Evolutionary conservation across 2,329 filamentous ascomycete genomes (phyloP), one percentile per base, ranked within the genome.

Genomic region (Fusarium odoratissimum): DNA sequence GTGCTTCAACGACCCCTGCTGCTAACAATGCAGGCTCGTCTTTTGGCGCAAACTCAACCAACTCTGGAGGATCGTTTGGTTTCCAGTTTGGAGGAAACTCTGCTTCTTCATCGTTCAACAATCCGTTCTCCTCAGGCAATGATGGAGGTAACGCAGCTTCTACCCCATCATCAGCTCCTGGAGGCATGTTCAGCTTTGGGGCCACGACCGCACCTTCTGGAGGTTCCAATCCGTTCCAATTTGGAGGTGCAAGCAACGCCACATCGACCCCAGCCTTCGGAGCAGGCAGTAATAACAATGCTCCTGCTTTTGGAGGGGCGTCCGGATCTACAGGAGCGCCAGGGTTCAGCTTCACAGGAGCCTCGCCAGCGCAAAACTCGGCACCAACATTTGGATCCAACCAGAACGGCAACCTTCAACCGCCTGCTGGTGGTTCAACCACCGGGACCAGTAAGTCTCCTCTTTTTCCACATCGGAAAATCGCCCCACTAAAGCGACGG

Each of bases 371-470:
- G 61, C 79, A 79, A 69, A 76, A 69, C 59, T 73, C 71, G 58
- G 74, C 79, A 68, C 73, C 76, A 52, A 64, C 75, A 56, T 82
- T 82, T 72, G 81, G 81, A 75, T 80, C 79, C 69, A 79, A 73
- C 70, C 78, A 80, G 72, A 80, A 79, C 78, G 77, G 77, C 73
- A 80, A 79, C 78, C 81, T 84, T 73, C 82, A 84, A 78, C 81
- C 82, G 69, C 83, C 82, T 69, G 79, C 78, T 78, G 82, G 81
- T 79, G 83, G 83, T 57, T 84, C 83, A 69, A 84, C 83, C 77
- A 84, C 83, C 69, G 83, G 83, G 79, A 85, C 83, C 74, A 84
- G 83, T 84, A 84, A 84, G 83, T 84, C 81, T 79, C 77, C 79
- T 78, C 80, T 82, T 80, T 81, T 82, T 80, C 78, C 80, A 75